These are phyloP conservation scores for Lentinula detonsa DNA, from an alignment of 768 basidiomycete genomes.

Conservation along the genomic window DNA sequence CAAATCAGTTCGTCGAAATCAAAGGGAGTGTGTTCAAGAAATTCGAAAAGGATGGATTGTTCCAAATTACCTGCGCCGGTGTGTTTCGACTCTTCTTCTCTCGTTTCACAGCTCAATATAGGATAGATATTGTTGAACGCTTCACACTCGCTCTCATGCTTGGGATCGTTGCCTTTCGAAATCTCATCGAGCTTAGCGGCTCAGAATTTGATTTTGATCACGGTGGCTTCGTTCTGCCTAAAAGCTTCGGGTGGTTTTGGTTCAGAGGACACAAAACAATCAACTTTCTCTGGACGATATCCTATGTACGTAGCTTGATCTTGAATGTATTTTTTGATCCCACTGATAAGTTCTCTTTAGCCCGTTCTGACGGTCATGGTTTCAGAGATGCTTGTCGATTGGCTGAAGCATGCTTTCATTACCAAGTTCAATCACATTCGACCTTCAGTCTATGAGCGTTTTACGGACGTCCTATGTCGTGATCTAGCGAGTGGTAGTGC, in stretches of 20 bases:
- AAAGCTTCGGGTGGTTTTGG: constrained; percentile 79
- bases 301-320: constrained; percentile 56
- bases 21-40: constrained; percentile 99
- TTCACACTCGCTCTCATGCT: constrained; percentile 93
- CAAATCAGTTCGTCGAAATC: constrained; percentile 99
- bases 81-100: constrained; percentile 10
- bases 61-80: constrained; percentile 98
- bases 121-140: constrained; percentile 90
- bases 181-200: constrained; percentile 90
- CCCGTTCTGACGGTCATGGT: constrained; percentile 87
- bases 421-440: constrained; percentile 99
- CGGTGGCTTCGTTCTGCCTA: constrained; percentile 68
- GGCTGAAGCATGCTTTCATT: constrained; percentile 99
- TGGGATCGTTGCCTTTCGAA: constrained; percentile 84
- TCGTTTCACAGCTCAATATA: background rate
- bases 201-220: constrained; percentile 75
- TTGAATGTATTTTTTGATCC: background rate
- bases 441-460: constrained; percentile 91
- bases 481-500: constrained; percentile 82
- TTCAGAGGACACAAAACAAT: constrained; percentile 34
- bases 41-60: constrained; percentile 97
- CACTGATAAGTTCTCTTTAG: constrained; percentile 31
- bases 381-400: constrained; percentile 94
- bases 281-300: constrained; percentile 80
- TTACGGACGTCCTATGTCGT: constrained; percentile 90